These are phyloP conservation scores for Scheffersomyces ergatensis DNA, from an alignment of 805 yeast species.

Conservation along the genomic window DNA sequence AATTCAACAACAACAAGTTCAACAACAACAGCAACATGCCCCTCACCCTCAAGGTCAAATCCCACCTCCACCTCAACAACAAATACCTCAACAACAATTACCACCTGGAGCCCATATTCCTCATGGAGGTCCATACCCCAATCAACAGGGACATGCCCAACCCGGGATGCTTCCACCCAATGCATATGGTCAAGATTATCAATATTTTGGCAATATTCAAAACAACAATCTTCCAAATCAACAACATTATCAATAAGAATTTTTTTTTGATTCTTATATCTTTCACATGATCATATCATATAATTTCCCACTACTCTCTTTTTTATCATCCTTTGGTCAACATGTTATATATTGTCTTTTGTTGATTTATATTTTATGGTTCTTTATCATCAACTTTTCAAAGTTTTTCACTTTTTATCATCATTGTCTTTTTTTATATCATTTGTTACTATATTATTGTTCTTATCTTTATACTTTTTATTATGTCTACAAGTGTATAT, in stretches of 20 bases:
- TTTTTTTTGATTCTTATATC: background rate
- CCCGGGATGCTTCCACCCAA: conserved; percentile 45
- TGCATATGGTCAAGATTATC: conserved; percentile 50
- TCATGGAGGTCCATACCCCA: conserved; percentile 46
- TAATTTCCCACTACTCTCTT: background rate
- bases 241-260: conserved; percentile 52
- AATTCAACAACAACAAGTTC: conserved; percentile 21
- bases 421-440: no score
- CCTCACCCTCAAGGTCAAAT: conserved; percentile 15
- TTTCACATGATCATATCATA: background rate
- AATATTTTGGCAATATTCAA: conserved; percentile 57
- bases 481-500: no score
- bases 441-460: no score
- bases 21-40: conserved; percentile 24
- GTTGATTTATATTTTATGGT: background rate
- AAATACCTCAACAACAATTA: conserved; percentile 31
- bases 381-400: background rate
- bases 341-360: background rate
- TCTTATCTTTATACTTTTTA: no score
- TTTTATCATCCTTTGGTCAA: background rate
- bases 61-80: conserved; percentile 26
- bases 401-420: background rate
- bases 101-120: conserved; percentile 41
- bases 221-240: conserved; percentile 46
- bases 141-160: conserved; percentile 24